Evolutionary conservation across 2,329 filamentous ascomycete genomes (phyloP), one percentile per base, ranked within the genome.

Genomic region (Botrytis cinerea): DNA sequence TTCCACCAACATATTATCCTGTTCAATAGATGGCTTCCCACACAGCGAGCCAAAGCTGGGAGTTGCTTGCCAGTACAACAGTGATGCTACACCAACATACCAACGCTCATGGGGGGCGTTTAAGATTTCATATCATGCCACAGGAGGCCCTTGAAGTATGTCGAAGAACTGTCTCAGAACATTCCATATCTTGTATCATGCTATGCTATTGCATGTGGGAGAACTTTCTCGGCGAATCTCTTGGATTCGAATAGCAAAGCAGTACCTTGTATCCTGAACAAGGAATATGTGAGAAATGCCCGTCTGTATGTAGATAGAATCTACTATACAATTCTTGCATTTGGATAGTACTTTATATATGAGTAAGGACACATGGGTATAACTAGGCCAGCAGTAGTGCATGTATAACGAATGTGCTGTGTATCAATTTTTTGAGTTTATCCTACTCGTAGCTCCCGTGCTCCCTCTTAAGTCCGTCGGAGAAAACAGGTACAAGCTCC

Each of bases 391-490:
- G 48, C 48, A 40, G 12, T 18, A 18, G 40, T 63, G 18, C 16
- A 63, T 43, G 25, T 63, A 32, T 28, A 45, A n/a, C 28, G 25
- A 45, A n/a, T 45, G 25, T 28, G 0, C 25, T 40, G 12, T 9
- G 25, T 45, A 63, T 28, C 38, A 40, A 40, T n/a, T n/a, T 25
- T 16, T 25, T 28, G 5, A 38, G 14, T 62, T 18, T 6, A 14
- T 16, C 22, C 60, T n/a, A 6, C 18, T 45, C 4, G n/a, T 45
- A 40, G 25, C 14, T 63, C 10, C 61, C 18, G 12, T 48, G 25
- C 14, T 63, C 10, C 61, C 18, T 20, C 66, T 68, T 68, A 68
- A 68, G 46, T 68, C 66, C 66, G 66, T 68, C 66, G 66, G 66
- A 68, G 66, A 43, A 68, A 68, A 14, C 48, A 68, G 16, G 25